Base-by-base conservation (phyloP, 345 rosid genomes). In the Raphanus raphanistrum region DNA sequence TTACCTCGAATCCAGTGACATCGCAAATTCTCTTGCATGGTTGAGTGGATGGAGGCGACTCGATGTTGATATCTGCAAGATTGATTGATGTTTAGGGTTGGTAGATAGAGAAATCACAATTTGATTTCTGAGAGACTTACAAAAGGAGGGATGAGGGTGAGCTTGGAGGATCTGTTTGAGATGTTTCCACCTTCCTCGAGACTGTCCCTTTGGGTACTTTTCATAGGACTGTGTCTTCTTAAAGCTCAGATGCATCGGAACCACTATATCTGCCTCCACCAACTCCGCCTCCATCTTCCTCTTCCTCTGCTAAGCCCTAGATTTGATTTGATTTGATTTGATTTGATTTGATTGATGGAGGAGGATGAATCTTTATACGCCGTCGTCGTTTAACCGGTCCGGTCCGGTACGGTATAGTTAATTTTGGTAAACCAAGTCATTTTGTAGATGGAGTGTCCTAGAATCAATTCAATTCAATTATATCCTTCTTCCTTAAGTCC, bases 101-200 rank as follows among this genome's bases (percentile, higher is more conserved):
- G 43, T 36, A 36, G 43, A 36, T 36, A 36, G 43, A 36, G 41
- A 33, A 33, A 33, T 33, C 36, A 28, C 31, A 28, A 28, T 28
- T 28, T 28, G 29, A 28, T n/a, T n/a, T n/a, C n/a, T n/a, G n/a
- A 28, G 2, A 28, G 64, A 63, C 73, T 63, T 81, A 90, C 97
- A 94, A 64, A 10, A 38, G 45, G 85, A 85, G 84, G 97, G 82
- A 41, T 90, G 86, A 81, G 82, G 88, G 82, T 92, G 95, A 33
- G 97, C 92, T 76, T 90, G 97, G 75, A 94, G 86, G 72, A 94
- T 92, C 85, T 90, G 98, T 90, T 94, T 94, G 84, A 92, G 97
- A 73, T 92, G 95, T 82, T 94, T 94, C 93, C 96, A 92, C 80
- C 93, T 85, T 59, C 90, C 87, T 68, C 88, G 87, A 12, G 95